phyloP scores from a whole-genome alignment of 257 asterid species.

The Fraxinus anomala region DNA sequence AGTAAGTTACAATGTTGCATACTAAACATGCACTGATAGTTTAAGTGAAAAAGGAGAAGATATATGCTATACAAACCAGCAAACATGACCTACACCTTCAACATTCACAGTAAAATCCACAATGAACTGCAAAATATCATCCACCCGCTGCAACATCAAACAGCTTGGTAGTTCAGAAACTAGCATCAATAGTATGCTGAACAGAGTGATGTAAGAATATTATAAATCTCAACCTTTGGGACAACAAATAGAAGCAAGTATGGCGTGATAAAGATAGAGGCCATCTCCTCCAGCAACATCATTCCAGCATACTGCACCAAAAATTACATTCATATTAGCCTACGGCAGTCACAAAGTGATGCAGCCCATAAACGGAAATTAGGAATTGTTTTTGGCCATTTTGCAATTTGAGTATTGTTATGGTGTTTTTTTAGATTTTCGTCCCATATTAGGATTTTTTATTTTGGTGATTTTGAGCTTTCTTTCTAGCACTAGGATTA shows the following conservation, averaged over 20 bases:
- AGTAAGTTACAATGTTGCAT: not conserved
- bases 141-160: constrained; percentile 65
- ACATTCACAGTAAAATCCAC: constrained; percentile 78
- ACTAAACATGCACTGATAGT: constrained; percentile 6
- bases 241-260: constrained; percentile 78
- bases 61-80: constrained; percentile 54
- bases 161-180: constrained; percentile 22
- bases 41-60: constrained; percentile 18
- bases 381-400: not conserved
- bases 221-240: constrained; percentile 65
- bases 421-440: not conserved
- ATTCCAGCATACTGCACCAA: constrained; percentile 79
- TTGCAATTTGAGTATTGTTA: not conserved
- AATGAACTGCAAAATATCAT: constrained; percentile 75
- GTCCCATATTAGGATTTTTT: not conserved
- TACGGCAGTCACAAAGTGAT: not conserved
- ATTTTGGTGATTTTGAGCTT: not conserved
- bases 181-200: not conserved
- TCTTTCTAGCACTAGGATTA: not conserved
- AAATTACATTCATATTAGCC: constrained; percentile 18
- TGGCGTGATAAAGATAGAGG: constrained; percentile 96
- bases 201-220: not conserved
- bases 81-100: constrained; percentile 93
- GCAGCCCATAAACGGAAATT: not conserved
- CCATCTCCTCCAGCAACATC: constrained; percentile 97